phyloP scores from a whole-genome alignment of 805 yeast genomes.

The Lipomyces oligophaga region DNA sequence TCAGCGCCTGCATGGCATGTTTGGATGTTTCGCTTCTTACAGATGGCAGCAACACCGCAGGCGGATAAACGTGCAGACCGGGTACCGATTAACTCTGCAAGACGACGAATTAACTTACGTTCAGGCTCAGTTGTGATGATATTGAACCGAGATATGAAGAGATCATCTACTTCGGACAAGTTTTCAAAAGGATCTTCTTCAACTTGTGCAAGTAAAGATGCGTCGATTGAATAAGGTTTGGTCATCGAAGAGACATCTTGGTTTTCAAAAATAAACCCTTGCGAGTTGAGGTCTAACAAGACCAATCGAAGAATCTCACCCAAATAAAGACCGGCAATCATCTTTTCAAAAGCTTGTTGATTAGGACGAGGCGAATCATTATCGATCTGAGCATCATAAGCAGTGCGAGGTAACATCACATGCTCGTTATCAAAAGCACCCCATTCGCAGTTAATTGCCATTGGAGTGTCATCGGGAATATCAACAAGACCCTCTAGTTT shows the following conservation, averaged over 20 bases:
- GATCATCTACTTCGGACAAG: conserved; percentile 65
- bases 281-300: conserved; percentile 64
- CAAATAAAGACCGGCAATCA: conserved; percentile 94
- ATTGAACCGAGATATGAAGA: conserved; percentile 57
- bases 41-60: conserved; percentile 93
- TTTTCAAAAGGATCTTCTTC: conserved; percentile 89
- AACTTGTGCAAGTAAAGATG: conserved; percentile 79
- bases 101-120: conserved; percentile 73
- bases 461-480: conserved; percentile 58
- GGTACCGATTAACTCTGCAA: conserved; percentile 84
- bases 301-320: conserved; percentile 87
- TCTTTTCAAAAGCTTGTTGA: conserved; percentile 92
- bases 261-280: conserved; percentile 61
- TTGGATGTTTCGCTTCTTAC: conserved; percentile 72
- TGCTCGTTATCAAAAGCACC: conserved; percentile 97
- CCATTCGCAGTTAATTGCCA: conserved; percentile 98
- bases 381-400: conserved; percentile 78
- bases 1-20: conserved; percentile 88
- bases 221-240: conserved; percentile 72
- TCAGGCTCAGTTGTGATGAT: conserved; percentile 70
- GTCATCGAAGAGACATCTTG: conserved; percentile 65
- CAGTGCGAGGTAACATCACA: conserved; percentile 77
- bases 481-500: conserved; percentile 77
- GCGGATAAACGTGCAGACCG: conserved; percentile 89
- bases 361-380: conserved; percentile 90